phyloP scores from a whole-genome alignment of 208 protist genomes.

The Acanthamoeba lenticulata region DNA sequence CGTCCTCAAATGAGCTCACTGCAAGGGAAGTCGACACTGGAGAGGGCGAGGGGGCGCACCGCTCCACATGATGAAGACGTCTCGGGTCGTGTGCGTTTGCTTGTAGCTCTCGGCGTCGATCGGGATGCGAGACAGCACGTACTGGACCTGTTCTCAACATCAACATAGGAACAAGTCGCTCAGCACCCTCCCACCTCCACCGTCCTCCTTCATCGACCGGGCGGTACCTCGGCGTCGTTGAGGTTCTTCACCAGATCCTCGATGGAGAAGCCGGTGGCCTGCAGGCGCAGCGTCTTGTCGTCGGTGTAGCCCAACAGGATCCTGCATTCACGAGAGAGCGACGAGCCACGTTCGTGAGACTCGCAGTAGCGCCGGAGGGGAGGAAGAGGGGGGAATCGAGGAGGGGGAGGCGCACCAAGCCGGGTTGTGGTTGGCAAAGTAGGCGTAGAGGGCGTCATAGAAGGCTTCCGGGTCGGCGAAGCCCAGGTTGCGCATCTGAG shows the following conservation, averaged over 20 bases:
- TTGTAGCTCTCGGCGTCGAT: constrained; percentile 50
- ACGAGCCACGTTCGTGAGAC: neutral
- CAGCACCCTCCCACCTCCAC: no score
- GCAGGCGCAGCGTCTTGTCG: constrained; percentile 5
- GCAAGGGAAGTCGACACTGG: neutral
- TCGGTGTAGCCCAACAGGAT: constrained; percentile 13
- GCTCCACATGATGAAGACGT: constrained; percentile 64
- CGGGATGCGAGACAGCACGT: constrained; percentile 8
- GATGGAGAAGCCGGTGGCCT: neutral
- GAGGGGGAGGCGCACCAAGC: neutral
- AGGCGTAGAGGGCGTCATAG: neutral
- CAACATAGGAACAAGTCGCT: no score
- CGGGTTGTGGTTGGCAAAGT: neutral
- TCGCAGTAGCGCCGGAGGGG: no score
- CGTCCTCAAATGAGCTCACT: neutral
- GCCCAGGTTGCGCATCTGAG: constrained; percentile 4
- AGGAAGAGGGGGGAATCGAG: neutral
- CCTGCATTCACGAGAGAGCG: neutral
- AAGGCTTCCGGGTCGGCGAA: neutral
- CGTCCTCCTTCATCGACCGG: no score
- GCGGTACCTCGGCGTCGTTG: constrained; percentile 27
- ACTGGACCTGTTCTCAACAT: constrained; percentile 5
- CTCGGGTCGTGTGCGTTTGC: constrained; percentile 18
- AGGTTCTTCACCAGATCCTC: neutral
- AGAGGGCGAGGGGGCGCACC: neutral